Evolutionary conservation across 805 yeast genomes (phyloP), one percentile per base, ranked within the genome.

Genomic region (Pichia rugopelliculosa): DNA sequence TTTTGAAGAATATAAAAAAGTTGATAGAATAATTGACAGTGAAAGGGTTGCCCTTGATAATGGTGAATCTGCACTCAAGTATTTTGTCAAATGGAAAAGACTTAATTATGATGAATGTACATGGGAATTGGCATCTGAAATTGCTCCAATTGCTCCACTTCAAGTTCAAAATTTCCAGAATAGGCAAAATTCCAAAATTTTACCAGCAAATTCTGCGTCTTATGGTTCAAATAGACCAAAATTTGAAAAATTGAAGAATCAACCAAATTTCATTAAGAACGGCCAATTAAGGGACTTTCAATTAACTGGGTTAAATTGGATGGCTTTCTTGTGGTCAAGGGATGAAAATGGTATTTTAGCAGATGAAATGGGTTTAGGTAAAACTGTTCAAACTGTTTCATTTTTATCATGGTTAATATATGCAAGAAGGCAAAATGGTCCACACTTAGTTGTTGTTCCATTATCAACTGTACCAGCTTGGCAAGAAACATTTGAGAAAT

Each of bases 351-450:
- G 99, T 47, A 93, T 93, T 44, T 71, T 93, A 38, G 99, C 99
- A 5, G 99, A 93, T 71, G 99, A 93, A 66, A 93, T 93, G 99
- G 99, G 99, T 47, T 75, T 93, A 46, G 99, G 99, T 53, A 93
- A 93, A 62, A 93, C 99, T 10, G 96, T 93, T 15, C 99, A 93
- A 67, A 93, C 98, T 0, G 96, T 93, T 13, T 77, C 96, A 3
- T 93, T 93, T 60, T 71, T 93, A 53, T 85, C 96, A 41, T 93
- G 99, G 98, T 75, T 93, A 44, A 80, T 93, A 36, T 93, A 85
- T 65, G 95, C 97, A 5, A 80, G 99, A 64, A 79, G 96, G 66
- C 99, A 93, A 62, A 87, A 90, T 66, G 99, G 99, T 8, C 99
- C 99, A 3, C 97, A 91, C 65, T 62, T 93, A 39, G 93, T 93